Conservation (phyloP, 2,329 filamentous ascomycete genomes). For the Didymella sp. region DNA sequence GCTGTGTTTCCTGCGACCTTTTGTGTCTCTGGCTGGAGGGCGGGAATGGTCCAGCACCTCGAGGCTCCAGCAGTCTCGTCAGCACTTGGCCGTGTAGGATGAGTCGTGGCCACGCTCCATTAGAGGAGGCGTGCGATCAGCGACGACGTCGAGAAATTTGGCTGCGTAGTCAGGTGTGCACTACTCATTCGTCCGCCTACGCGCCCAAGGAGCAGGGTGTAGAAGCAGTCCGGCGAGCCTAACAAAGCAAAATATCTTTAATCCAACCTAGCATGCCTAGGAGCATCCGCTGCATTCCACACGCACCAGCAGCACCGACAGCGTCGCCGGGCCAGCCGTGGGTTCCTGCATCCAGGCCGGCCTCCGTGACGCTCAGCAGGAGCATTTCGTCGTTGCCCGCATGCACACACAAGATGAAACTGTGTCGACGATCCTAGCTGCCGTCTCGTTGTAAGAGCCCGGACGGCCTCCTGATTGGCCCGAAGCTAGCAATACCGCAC, state of each 20-base stretch:
- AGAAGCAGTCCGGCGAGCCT: slow-evolving; percentile 13
- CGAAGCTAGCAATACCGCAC: neutral
- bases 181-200: slow-evolving; percentile 17
- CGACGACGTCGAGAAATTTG: slow-evolving; percentile 6
- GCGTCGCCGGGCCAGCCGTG: neutral
- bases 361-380: neutral
- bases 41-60: neutral
- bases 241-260: slow-evolving; percentile 12
- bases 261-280: slow-evolving; percentile 2
- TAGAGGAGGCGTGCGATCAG: slow-evolving; percentile 15
- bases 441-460: neutral
- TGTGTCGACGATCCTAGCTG: slow-evolving; percentile 11
- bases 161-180: slow-evolving; percentile 10
- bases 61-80: slow-evolving; percentile 20
- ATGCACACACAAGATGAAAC: slow-evolving; percentile 12
- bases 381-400: slow-evolving; percentile 6
- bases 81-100: slow-evolving; percentile 11
- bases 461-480: slow-evolving; percentile 6
- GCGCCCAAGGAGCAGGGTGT: slow-evolving; percentile 13
- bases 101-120: slow-evolving; percentile 24
- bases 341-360: slow-evolving; percentile 10
- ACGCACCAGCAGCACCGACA: neutral
- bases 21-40: slow-evolving; percentile 19
- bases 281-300: slow-evolving; percentile 12
- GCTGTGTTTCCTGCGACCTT: slow-evolving; percentile 25